These are phyloP conservation scores for Amoeboaphelidium occidentale DNA, from an alignment of 371 early-diverging fungal species.

Conservation along the genomic window DNA sequence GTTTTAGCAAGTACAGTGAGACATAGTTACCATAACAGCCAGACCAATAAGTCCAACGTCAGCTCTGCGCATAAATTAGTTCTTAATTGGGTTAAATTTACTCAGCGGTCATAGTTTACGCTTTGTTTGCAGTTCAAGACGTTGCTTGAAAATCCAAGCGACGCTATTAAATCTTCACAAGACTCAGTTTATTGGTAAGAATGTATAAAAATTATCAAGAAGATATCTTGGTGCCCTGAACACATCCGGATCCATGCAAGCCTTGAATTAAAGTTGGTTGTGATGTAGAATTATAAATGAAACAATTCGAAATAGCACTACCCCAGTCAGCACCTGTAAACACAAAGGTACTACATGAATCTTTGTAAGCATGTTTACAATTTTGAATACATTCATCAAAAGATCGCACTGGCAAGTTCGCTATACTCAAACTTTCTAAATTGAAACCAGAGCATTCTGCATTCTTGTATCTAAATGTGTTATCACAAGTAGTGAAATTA, in stretches of 20 bases:
- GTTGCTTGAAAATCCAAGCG: background rate
- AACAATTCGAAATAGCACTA: background rate
- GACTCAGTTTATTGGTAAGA: background rate
- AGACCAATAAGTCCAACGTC: constrained; percentile 98
- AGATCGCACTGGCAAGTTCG: background rate
- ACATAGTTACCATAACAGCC: constrained; percentile 80
- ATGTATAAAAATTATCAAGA: background rate
- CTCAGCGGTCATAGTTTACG: background rate
- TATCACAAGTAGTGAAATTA: background rate
- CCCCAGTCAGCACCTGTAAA: background rate
- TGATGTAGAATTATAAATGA: background rate
- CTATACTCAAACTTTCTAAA: background rate
- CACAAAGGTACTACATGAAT: background rate
- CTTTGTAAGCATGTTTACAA: background rate
- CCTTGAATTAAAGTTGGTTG: background rate
- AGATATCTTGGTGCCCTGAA: background rate
- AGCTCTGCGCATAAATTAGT: constrained; percentile 16
- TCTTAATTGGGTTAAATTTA: background rate
- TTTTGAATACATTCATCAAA: background rate
- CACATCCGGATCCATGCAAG: background rate
- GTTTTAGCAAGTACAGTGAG: background rate
- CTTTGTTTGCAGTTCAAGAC: background rate
- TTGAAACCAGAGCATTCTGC: background rate
- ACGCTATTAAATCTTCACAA: background rate
- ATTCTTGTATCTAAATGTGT: background rate